These are phyloP conservation scores for Suhomyces anneliseae DNA, from an alignment of 1,139 yeast genomes.

Conservation along the genomic window DNA sequence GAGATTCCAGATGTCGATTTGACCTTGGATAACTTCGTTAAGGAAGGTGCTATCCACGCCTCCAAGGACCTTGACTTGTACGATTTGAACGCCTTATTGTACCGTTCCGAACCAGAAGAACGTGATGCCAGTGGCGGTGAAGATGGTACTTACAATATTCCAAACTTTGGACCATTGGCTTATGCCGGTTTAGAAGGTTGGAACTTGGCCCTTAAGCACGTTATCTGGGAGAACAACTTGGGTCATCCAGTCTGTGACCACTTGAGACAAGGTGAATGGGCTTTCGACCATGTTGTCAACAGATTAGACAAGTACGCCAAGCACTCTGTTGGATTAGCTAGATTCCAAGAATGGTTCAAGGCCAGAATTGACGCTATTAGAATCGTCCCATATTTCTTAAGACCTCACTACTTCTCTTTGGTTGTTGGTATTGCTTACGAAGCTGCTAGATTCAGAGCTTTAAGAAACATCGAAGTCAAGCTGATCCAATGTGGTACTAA, in stretches of 20 bases:
- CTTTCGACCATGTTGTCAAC: slow-evolving; percentile 69
- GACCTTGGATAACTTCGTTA: slow-evolving; percentile 61
- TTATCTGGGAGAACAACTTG: slow-evolving; percentile 69
- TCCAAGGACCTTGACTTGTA: slow-evolving; percentile 58
- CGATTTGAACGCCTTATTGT: slow-evolving; percentile 75
- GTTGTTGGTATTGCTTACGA: slow-evolving; percentile 79
- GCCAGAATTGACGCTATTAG: slow-evolving; percentile 65
- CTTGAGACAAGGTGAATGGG: slow-evolving; percentile 85
- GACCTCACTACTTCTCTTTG: slow-evolving; percentile 85
- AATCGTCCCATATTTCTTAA: slow-evolving; percentile 70
- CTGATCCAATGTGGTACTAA: slow-evolving; percentile 61
- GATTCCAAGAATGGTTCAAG: slow-evolving; percentile 68
- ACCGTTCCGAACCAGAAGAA: slow-evolving; percentile 85
- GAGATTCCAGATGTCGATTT: slow-evolving; percentile 56
- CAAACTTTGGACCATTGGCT: slow-evolving; percentile 67
- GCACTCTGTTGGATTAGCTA: slow-evolving; percentile 44
- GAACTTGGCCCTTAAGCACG: slow-evolving; percentile 65
- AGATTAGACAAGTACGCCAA: slow-evolving; percentile 60
- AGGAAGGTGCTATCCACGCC: slow-evolving; percentile 75
- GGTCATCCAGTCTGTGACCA: slow-evolving; percentile 84
- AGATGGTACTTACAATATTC: slow-evolving; percentile 73
- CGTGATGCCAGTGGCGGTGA: slow-evolving; percentile 72
- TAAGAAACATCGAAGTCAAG: slow-evolving; percentile 50
- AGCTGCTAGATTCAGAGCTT: slow-evolving; percentile 69
- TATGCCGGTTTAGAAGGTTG: slow-evolving; percentile 96